Percentiles rank a stretch among this genome's conserved stretches.
phyloP scores from a whole-genome alignment of 345 rosid genomes.

The Murraya koenigii region DNA sequence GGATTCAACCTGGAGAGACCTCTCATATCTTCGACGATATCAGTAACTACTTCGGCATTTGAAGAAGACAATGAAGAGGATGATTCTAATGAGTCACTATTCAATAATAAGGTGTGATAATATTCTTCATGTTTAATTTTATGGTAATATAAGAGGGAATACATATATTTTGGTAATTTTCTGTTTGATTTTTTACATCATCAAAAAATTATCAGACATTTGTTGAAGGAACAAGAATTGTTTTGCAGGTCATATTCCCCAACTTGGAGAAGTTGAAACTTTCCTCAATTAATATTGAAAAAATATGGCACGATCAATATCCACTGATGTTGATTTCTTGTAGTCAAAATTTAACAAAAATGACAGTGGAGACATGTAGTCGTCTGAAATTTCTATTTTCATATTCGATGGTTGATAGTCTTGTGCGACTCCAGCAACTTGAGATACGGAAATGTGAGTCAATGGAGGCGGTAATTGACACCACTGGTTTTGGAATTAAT shows the following conservation, averaged over 20 bases:
- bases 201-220: too few relatives aligned
- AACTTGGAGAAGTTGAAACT: constrained; percentile 3
- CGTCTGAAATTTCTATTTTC: constrained; percentile 14
- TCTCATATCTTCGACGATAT: too few relatives aligned
- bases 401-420: not conserved
- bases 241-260: not conserved
- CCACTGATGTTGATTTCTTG: not conserved
- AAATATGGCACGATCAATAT: not conserved
- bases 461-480: constrained; percentile 9
- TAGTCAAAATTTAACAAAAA: not conserved
- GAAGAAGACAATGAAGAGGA: not conserved
- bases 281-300: not conserved
- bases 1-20: not conserved
- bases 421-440: constrained; percentile 11
- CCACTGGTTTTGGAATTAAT: not conserved
- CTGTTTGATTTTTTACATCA: too few relatives aligned
- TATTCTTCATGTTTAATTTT: too few relatives aligned
- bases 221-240: too few relatives aligned
- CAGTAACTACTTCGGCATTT: not conserved
- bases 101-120: too few relatives aligned
- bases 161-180: too few relatives aligned
- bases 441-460: constrained; percentile 2
- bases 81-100: not conserved
- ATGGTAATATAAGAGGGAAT: too few relatives aligned
- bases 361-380: constrained; percentile 1